These are phyloP conservation scores for Sugiyamaella novakii DNA, from an alignment of 1,139 yeast genomes.

Conservation along the genomic window DNA sequence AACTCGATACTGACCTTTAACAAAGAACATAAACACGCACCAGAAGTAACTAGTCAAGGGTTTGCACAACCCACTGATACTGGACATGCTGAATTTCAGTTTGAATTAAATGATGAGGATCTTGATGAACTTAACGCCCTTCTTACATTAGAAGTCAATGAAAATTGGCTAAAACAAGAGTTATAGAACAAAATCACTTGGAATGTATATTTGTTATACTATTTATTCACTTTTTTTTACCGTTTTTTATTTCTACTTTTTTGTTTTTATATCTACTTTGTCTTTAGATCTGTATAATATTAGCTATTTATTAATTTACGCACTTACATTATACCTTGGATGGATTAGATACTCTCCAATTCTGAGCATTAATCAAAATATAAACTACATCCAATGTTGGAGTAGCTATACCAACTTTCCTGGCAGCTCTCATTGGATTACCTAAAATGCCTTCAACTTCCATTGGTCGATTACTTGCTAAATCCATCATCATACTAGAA, in stretches of 20 bases:
- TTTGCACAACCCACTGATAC: not conserved
- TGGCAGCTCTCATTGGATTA: constrained; percentile 60
- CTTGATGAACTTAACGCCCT: constrained; percentile 19
- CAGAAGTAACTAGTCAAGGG: constrained; percentile 1
- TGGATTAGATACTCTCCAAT: constrained; percentile 23
- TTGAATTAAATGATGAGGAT: constrained; percentile 13
- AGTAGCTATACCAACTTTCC: constrained; percentile 51
- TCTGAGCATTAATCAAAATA: constrained; percentile 38
- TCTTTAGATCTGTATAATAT: too few species aligned
- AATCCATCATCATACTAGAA: constrained; percentile 65
- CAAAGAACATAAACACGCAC: constrained; percentile 8
- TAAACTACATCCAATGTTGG: constrained; percentile 58
- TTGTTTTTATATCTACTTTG: too few species aligned
- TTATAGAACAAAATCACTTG: not conserved
- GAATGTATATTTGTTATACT: constrained; percentile 1
- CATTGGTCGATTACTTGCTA: constrained; percentile 58
- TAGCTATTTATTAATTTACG: constrained; percentile 4
- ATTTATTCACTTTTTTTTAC: too few species aligned
- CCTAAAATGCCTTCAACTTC: constrained; percentile 68
- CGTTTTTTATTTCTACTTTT: too few species aligned
- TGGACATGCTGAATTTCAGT: constrained; percentile 1
- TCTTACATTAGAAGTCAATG: constrained; percentile 16
- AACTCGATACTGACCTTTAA: constrained; percentile 14
- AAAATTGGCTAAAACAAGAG: constrained; percentile 18
- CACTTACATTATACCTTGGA: constrained; percentile 14